Conservation (phyloP, 2,329 filamentous ascomycete genomes). For the Akanthomyces muscarius region DNA sequence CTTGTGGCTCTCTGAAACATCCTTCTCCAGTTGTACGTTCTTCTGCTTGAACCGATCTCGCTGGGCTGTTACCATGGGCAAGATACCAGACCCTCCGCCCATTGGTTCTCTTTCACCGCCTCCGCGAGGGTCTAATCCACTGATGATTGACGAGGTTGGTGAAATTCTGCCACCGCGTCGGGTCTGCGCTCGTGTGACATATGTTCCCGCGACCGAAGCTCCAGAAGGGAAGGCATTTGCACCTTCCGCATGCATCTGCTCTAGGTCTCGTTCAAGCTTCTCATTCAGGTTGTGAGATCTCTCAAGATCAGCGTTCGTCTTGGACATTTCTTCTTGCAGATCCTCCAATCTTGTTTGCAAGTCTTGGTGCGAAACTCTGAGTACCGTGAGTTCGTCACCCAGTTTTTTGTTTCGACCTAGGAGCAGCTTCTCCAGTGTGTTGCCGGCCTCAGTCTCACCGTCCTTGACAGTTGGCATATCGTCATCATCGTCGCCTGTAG, state of each 20-base stretch:
- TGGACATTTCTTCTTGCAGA: conserved; percentile 78
- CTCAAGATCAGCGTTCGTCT: conserved; percentile 80
- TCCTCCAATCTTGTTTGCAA: conserved; percentile 74
- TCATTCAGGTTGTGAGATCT: conserved; percentile 78
- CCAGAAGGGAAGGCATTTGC: conserved; percentile 82
- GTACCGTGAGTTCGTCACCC: conserved; percentile 84
- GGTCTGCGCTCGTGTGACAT: conserved; percentile 60
- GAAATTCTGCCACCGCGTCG: conserved; percentile 69
- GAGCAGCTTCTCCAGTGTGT: conserved; percentile 85
- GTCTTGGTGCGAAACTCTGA: conserved; percentile 92
- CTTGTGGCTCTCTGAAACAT: conserved; percentile 78
- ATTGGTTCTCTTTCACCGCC: conserved; percentile 54
- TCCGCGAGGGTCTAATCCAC: conserved; percentile 75
- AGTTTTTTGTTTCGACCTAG: conserved; percentile 95
- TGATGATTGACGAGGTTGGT: conserved; percentile 96
- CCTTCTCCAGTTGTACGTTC: conserved; percentile 83
- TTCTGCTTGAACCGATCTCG: conserved; percentile 97
- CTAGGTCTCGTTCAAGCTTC: conserved; percentile 87
- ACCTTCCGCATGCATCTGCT: conserved; percentile 80
- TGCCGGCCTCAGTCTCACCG: conserved; percentile 50
- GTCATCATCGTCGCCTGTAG: conserved; percentile 83
- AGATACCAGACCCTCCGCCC: conserved; percentile 76
- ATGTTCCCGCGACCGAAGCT: conserved; percentile 89
- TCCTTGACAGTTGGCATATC: conserved; percentile 47
- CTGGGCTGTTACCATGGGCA: conserved; percentile 98